phyloP scores from a whole-genome alignment of 2,329 filamentous ascomycete genomes.

The Botrytis paeoniae region DNA sequence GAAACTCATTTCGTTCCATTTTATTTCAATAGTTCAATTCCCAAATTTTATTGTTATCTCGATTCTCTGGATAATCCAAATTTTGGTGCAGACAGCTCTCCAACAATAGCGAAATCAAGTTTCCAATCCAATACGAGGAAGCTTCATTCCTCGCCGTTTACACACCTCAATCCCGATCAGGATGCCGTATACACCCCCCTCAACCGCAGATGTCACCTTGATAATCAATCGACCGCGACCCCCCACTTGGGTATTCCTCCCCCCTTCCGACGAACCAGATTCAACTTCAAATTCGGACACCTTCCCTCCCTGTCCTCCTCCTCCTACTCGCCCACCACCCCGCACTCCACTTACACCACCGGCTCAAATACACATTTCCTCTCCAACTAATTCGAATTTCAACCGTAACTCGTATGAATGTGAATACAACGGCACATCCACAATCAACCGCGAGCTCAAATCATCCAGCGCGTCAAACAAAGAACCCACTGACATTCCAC shows the following conservation, averaged over 20 bases:
- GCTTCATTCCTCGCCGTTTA: not conserved
- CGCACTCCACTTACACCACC: not conserved
- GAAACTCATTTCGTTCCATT: not conserved
- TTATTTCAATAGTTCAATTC: not conserved
- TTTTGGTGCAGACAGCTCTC: not conserved
- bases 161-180: not conserved
- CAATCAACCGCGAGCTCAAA: not conserved
- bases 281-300: not conserved
- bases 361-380: not conserved
- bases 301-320: not conserved
- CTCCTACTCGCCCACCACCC: not conserved
- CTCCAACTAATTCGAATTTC: not conserved
- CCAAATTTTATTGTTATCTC: not conserved
- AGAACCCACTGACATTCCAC: not conserved
- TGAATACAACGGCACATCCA: not conserved
- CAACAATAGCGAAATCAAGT: not conserved
- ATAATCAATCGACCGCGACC: conserved; percentile 11
- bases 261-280: not conserved
- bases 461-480: not conserved
- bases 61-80: not conserved
- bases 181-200: not conserved
- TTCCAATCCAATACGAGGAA: not conserved
- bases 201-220: not conserved
- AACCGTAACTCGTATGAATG: not conserved
- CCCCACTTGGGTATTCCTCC: conserved; percentile 5